phyloP scores from a whole-genome alignment of 805 yeast genomes.

The Kodamaea restingae region DNA sequence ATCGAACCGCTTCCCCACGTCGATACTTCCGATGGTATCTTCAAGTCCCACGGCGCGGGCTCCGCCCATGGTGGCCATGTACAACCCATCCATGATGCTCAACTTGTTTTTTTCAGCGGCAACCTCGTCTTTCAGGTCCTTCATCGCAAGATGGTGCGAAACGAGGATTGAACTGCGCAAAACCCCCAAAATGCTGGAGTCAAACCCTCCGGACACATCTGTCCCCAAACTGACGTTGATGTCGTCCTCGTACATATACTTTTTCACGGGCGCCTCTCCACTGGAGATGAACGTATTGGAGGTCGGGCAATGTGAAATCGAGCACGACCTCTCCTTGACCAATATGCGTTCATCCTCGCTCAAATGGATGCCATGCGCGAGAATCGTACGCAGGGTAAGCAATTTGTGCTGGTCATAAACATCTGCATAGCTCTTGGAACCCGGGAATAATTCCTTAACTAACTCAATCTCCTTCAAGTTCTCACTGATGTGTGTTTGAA shows the following conservation, averaged over 20 bases:
- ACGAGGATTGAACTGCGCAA: conserved; percentile 34
- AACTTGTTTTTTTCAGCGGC: conserved; percentile 39
- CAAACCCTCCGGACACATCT: conserved; percentile 42
- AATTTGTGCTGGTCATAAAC: conserved; percentile 68
- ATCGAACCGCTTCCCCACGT: conserved; percentile 77
- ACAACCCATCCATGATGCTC: conserved; percentile 66
- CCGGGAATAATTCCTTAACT: conserved; percentile 72
- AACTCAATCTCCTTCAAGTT: conserved; percentile 69
- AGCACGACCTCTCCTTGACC: conserved; percentile 52
- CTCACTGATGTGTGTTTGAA: conserved; percentile 92
- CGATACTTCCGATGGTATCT: conserved; percentile 63
- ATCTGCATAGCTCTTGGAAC: conserved; percentile 61
- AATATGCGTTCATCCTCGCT: conserved; percentile 58
- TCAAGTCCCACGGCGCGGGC: conserved; percentile 67
- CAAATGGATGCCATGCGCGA: conserved; percentile 89
- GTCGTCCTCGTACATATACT: conserved; percentile 55
- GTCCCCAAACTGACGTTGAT: conserved; percentile 70
- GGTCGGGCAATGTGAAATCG: conserved; percentile 90
- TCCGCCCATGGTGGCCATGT: conserved; percentile 86
- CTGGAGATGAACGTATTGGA: conserved; percentile 84
- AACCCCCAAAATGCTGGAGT: conserved; percentile 34
- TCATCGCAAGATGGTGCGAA: conserved; percentile 39
- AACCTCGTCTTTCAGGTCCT: conserved; percentile 18
- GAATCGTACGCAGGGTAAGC: conserved; percentile 60
- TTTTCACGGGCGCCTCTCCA: conserved; percentile 81